Conservation (phyloP, 805 yeast genomes). For the Candida easanensis region DNA sequence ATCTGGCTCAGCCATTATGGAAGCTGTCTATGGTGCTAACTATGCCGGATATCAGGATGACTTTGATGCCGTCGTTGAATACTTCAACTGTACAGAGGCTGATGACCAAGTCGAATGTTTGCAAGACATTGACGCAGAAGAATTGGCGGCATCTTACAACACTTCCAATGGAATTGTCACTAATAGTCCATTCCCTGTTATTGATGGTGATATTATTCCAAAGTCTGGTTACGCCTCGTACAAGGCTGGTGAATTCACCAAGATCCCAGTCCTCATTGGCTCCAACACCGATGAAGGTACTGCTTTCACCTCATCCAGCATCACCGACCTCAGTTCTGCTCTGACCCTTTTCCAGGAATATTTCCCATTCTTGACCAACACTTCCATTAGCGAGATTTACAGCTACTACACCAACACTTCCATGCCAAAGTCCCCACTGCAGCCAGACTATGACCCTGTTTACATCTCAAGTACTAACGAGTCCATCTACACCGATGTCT, state of each 20-base stretch:
- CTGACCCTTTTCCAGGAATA: neutral
- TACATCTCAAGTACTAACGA: neutral
- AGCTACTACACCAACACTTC: constrained; percentile 5
- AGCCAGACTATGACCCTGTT: constrained; percentile 14
- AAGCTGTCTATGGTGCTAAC: constrained; percentile 6
- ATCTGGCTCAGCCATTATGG: constrained; percentile 12
- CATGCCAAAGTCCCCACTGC: constrained; percentile 10
- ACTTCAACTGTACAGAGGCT: constrained; percentile 15
- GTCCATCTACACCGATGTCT: constrained; percentile 2
- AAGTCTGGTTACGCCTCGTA: constrained; percentile 12
- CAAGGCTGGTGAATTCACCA: constrained; percentile 14
- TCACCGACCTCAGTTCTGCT: constrained; percentile 4
- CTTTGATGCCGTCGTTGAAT: constrained; percentile 8
- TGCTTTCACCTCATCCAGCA: constrained; percentile 4
- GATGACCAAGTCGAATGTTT: constrained; percentile 12
- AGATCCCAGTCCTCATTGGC: constrained; percentile 24
- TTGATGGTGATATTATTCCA: constrained; percentile 20
- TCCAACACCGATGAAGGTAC: constrained; percentile 25
- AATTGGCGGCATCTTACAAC: constrained; percentile 10
- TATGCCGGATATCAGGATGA: constrained; percentile 1
- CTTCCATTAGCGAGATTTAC: constrained; percentile 7
- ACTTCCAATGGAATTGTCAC: constrained; percentile 14
- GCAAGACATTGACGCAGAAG: constrained; percentile 12
- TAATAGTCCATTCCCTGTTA: constrained; percentile 6
- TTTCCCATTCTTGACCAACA: constrained; percentile 12